Base-by-base conservation (phyloP, 257 asterid species). In the Misopates orontium region DNA sequence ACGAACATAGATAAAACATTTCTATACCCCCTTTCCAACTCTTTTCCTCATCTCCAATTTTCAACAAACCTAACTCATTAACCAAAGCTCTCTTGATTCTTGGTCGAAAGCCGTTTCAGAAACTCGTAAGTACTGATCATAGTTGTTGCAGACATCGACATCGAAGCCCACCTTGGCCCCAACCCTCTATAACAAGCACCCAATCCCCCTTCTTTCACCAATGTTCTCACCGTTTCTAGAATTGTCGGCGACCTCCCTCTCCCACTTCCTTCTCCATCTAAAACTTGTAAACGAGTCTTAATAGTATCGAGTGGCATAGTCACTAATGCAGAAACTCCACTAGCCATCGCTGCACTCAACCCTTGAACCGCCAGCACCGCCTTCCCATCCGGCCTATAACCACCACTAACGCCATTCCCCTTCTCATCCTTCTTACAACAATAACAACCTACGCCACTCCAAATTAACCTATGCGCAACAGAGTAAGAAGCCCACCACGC, bases 401-500 rank as follows among this genome's bases (percentile, higher is more conserved):
- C 84, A n/a, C 42, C 36, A 19, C 58, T 66, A 8, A 75, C 73
- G 31, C 77, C 79, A 59, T 64, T 78, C 11, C 75, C 77, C 59
- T 70, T 73, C 41, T 69, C 84, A 15, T 79, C 82, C 76, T 82
- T 90, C 81, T 84, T 94, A 76, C 89, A 81, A 73, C 72, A 67
- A 67, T 74, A 75, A 39, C 86, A 71, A 21, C 95, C 89, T 13
- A 93, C 13, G 5, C 77, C 56, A 20, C 89, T 75, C 97, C 97
- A 90, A 41, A 94, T 68, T 44, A 56, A 71, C 41, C 99, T 75
- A 36, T 94, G 90, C 0, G 87, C 93, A 10, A 81, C 47, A 0
- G 99, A 86, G 78, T 90, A 94, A 49, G 99, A 88, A 10, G 91
- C 96, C 99, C 99, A 94, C 99, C 99, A 94, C 15, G 85, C 97